Percentiles rank a stretch among this genome's conserved stretches.
These are phyloP conservation scores for Colletotrichum musae DNA, from an alignment of 2,329 filamentous ascomycete genomes.

Conservation along the genomic window DNA sequence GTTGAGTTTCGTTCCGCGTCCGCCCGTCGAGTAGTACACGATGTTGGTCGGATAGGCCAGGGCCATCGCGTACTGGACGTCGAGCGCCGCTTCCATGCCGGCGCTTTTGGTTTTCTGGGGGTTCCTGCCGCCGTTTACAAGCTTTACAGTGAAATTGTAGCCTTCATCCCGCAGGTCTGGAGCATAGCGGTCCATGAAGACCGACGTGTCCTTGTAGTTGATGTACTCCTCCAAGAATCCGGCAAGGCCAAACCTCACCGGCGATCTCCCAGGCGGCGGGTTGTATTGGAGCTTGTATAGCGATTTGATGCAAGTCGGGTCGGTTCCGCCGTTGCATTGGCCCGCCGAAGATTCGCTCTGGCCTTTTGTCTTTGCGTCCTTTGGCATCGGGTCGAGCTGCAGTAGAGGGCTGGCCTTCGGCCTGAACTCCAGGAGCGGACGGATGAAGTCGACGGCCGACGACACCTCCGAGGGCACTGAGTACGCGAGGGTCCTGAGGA, in stretches of 20 bases:
- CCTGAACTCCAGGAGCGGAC: conserved; percentile 66
- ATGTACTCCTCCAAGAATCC: conserved; percentile 66
- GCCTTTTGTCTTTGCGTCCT: neutral
- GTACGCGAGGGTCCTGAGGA: conserved; percentile 62
- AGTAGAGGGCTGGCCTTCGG: conserved; percentile 47
- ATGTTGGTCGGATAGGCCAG: conserved; percentile 61
- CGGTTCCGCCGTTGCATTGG: conserved; percentile 42
- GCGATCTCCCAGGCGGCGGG: conserved; percentile 47
- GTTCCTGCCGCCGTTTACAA: conserved; percentile 62
- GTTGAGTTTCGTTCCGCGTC: conserved; percentile 59
- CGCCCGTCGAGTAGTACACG: conserved; percentile 61
- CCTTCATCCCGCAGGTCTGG: conserved; percentile 53
- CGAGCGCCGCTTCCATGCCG: conserved; percentile 62
- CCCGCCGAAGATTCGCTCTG: neutral
- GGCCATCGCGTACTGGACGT: conserved; percentile 64
- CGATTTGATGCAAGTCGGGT: conserved; percentile 57
- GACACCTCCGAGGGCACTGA: conserved; percentile 57
- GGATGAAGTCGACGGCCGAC: conserved; percentile 60
- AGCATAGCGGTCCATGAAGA: conserved; percentile 55
- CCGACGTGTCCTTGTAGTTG: conserved; percentile 58
- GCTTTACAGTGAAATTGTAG: conserved; percentile 58
- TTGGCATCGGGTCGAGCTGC: neutral
- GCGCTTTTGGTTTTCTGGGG: conserved; percentile 54
- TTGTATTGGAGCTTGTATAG: conserved; percentile 62
- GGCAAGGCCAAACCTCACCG: conserved; percentile 60